Evolutionary conservation across 805 yeast species (phyloP).

Genomic region (Spathaspora passalidarum): DNA sequence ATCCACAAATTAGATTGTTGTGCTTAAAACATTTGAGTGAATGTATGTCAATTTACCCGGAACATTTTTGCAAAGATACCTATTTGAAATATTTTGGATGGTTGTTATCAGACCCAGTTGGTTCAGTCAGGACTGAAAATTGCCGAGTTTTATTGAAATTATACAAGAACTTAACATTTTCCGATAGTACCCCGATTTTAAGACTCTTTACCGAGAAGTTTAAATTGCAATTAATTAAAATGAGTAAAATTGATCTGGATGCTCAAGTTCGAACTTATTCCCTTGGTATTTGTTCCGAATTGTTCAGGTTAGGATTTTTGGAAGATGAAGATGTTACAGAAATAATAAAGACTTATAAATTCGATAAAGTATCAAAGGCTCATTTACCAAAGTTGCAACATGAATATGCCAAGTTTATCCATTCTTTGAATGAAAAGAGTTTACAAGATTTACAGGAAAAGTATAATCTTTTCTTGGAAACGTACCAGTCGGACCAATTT

Average conservation of each 20-base stretch:
- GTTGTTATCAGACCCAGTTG: slow-evolving; percentile 71
- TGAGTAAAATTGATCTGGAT: slow-evolving; percentile 44
- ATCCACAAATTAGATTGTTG: slow-evolving; percentile 65
- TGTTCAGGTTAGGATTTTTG: slow-evolving; percentile 59
- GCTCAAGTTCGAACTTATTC: slow-evolving; percentile 50
- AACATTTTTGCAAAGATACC: slow-evolving; percentile 62
- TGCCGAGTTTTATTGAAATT: slow-evolving; percentile 51
- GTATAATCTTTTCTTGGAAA: slow-evolving; percentile 27
- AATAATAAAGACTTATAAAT: slow-evolving; percentile 15
- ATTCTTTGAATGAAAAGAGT: slow-evolving; percentile 38
- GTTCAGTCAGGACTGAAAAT: slow-evolving; percentile 63
- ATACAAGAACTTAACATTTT: slow-evolving; percentile 26
- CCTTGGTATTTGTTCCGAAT: slow-evolving; percentile 49
- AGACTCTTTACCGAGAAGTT: slow-evolving; percentile 78
- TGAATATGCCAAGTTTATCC: slow-evolving; percentile 57
- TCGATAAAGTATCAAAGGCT: slow-evolving; percentile 6
- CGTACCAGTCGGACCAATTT: slow-evolving; percentile 21
- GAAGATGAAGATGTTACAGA: slow-evolving; percentile 52
- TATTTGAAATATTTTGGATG: slow-evolving; percentile 80
- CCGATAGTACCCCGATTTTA: slow-evolving; percentile 53
- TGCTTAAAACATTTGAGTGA: slow-evolving; percentile 61
- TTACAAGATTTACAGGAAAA: slow-evolving; percentile 35
- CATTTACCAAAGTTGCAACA: slow-evolving; percentile 26
- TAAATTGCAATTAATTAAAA: slow-evolving; percentile 61
- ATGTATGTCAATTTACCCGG: slow-evolving; percentile 74